Evolutionary conservation across 352 stramenopile species (phyloP).

Genomic region (Pythium dissotocum): DNA sequence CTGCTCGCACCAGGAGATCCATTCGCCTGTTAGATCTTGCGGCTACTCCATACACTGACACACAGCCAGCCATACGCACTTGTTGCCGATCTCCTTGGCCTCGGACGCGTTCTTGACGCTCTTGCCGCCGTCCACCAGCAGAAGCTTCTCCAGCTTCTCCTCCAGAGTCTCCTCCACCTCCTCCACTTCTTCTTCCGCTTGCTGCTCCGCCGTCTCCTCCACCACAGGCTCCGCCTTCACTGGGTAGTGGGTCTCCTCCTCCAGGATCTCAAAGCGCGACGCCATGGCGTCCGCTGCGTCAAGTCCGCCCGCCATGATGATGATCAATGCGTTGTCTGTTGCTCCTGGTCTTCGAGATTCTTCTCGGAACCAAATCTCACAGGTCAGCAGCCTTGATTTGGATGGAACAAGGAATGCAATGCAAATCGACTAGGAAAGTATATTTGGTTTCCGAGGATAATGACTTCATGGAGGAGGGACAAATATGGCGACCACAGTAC

Average conservation of each 20-base stretch:
- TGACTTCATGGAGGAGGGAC: background rate
- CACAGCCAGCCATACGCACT: slow-evolving; percentile 36
- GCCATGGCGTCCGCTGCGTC: slow-evolving; percentile 23
- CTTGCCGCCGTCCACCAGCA: slow-evolving; percentile 44
- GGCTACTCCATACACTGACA: background rate
- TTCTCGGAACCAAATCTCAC: slow-evolving; percentile 17
- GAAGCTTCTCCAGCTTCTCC: slow-evolving; percentile 56
- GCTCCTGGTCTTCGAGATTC: slow-evolving; percentile 19
- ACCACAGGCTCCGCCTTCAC: slow-evolving; percentile 20
- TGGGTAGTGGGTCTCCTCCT: slow-evolving; percentile 84
- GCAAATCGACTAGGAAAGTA: too few species aligned
- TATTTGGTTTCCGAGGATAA: background rate
- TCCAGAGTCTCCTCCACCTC: slow-evolving; percentile 62
- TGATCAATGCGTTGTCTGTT: background rate
- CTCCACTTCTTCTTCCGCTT: slow-evolving; percentile 23
- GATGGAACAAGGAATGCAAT: too few species aligned
- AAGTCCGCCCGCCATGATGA: slow-evolving; percentile 19
- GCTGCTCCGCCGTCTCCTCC: slow-evolving; percentile 5
- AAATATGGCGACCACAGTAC: background rate
- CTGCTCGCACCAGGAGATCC: slow-evolving; percentile 30
- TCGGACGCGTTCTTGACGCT: slow-evolving; percentile 67
- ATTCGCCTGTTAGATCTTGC: slow-evolving; percentile 1
- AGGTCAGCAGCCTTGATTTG: background rate
- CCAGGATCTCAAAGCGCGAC: slow-evolving; percentile 82
- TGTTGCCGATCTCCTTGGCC: slow-evolving; percentile 86